Evolutionary conservation across 1,139 yeast species (phyloP).

Genomic region (Yamadazyma triangularis): DNA sequence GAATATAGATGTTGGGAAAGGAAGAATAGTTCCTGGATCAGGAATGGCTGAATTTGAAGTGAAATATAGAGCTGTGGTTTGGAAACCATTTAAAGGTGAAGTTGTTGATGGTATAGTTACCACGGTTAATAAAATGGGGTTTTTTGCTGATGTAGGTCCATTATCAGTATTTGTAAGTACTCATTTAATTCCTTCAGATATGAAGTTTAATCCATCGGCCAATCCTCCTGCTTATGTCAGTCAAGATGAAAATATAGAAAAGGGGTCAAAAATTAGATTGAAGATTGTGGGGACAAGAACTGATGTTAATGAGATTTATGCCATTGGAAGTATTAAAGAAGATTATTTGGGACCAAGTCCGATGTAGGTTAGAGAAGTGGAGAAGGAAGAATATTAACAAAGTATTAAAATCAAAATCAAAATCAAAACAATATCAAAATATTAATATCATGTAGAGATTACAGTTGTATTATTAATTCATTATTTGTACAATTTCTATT

Average conservation of each 20-base stretch:
- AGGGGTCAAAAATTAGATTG: conserved; percentile 88
- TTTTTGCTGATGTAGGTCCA: conserved; percentile 98
- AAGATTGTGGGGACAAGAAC: conserved; percentile 97
- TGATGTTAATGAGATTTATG: conserved; percentile 95
- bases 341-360: conserved; percentile 87
- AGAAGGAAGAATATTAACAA: conserved; percentile 1
- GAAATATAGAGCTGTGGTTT: conserved; percentile 92
- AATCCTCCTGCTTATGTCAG: conserved; percentile 98
- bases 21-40: conserved; percentile 79
- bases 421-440: conserved; percentile 6
- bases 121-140: conserved; percentile 93
- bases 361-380: conserved; percentile 18
- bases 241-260: conserved; percentile 91
- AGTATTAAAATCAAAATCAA: not conserved
- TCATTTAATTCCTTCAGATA: conserved; percentile 90
- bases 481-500: conserved; percentile 5
- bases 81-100: conserved; percentile 98
- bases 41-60: conserved; percentile 98
- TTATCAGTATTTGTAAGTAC: conserved; percentile 91
- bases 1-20: conserved; percentile 93
- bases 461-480: conserved; percentile 6
- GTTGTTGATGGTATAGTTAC: conserved; percentile 96
- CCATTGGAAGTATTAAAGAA: conserved; percentile 96
- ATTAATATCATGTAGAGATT: not conserved
- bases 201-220: conserved; percentile 91